phyloP scores from a whole-genome alignment of 2,329 filamentous ascomycete genomes.

The Trichoderma polysporum region DNA sequence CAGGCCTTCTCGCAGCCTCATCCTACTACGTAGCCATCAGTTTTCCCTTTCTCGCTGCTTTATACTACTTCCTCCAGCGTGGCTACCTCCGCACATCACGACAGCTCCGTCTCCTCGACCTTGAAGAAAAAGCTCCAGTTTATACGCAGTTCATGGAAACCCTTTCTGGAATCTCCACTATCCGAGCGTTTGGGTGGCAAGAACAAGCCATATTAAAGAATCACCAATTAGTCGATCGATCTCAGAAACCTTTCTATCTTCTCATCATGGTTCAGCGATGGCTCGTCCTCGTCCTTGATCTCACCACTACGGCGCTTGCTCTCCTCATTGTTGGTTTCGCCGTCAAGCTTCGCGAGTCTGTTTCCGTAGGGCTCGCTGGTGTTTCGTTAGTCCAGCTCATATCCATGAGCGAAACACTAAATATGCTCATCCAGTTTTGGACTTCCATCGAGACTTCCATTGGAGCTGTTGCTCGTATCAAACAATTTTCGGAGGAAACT shows the following conservation, averaged over 20 bases:
- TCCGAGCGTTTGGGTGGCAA: conserved; percentile 55
- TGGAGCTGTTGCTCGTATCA: conserved; percentile 37
- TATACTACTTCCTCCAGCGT: conserved; percentile 45
- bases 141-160: conserved; percentile 47
- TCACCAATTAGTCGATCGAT: conserved; percentile 48
- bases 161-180: conserved; percentile 46
- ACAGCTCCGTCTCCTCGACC: conserved; percentile 43
- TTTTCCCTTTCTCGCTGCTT: conserved; percentile 43
- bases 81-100: conserved; percentile 45
- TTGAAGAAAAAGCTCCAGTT: conserved; percentile 43
- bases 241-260: conserved; percentile 58
- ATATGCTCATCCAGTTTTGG: conserved; percentile 38
- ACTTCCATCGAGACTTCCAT: conserved; percentile 41
- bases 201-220: conserved; percentile 43
- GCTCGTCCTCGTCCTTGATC: conserved; percentile 52
- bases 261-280: conserved; percentile 58
- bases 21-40: conserved; percentile 39
- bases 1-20: conserved; percentile 28
- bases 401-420: conserved; percentile 36
- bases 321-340: conserved; percentile 49
- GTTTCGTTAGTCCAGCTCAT: conserved; percentile 35
- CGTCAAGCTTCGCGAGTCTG: conserved; percentile 33
- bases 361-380: conserved; percentile 36
- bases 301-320: conserved; percentile 48
- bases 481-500: conserved; percentile 33